Conservation (phyloP, 495 filamentous ascomycete species). For the Hypoxylon perforatum region DNA sequence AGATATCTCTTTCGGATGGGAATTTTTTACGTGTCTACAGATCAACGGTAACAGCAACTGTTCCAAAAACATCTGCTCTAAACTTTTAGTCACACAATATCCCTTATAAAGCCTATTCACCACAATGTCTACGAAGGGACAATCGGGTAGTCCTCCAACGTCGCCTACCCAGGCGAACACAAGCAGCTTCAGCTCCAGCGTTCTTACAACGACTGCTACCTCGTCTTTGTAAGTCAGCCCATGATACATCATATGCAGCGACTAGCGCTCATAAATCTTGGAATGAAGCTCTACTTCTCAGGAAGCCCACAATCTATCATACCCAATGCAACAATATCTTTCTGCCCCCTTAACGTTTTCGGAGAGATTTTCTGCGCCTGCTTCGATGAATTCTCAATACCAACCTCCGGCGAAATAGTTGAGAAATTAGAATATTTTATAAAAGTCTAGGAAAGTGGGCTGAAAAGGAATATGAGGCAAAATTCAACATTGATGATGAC, state of each 20-base stretch:
- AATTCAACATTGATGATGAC: neutral
- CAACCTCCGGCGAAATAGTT: neutral
- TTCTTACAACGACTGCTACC: neutral
- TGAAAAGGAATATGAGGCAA: neutral
- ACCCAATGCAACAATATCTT: neutral
- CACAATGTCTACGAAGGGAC: neutral
- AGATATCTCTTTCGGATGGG: too few relatives aligned
- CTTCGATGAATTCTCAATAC: neutral
- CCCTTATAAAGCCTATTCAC: neutral
- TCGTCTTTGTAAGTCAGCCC: neutral
- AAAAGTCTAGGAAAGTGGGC: too few relatives aligned
- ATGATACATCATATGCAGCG: neutral
- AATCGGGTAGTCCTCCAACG: neutral
- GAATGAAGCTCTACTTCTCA: neutral
- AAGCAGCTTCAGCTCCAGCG: neutral
- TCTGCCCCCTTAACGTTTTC: neutral
- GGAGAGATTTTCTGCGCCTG: neutral
- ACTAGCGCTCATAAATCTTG: neutral
- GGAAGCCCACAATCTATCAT: neutral
- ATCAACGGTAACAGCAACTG: neutral
- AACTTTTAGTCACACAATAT: neutral
- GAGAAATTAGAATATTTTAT: too few relatives aligned
- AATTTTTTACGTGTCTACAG: too few relatives aligned
- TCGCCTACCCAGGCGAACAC: neutral
- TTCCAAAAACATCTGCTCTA: neutral